Conservation (phyloP, 2,329 filamentous ascomycete genomes). For the Fusarium sp. region DNA sequence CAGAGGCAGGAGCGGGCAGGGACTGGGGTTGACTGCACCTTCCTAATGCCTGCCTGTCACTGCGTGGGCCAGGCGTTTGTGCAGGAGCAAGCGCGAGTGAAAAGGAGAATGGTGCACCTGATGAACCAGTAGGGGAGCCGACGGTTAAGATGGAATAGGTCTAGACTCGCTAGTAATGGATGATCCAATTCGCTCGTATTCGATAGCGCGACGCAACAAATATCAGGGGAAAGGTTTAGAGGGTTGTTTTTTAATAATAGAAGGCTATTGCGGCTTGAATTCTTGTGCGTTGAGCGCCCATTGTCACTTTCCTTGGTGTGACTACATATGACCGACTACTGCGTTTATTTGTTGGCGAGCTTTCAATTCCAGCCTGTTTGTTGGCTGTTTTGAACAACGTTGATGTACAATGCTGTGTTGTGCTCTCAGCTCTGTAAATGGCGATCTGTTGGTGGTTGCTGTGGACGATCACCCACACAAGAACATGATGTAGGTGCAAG, state of each 20-base stretch:
- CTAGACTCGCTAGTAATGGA: constrained; percentile 18
- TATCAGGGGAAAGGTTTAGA: constrained; percentile 27
- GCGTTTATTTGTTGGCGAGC: constrained; percentile 21
- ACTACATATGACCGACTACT: constrained; percentile 13
- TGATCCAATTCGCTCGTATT: constrained; percentile 28
- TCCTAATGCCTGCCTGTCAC: constrained; percentile 42
- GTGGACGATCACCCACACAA: constrained; percentile 19
- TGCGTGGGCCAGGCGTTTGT: constrained; percentile 38
- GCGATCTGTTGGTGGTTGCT: constrained; percentile 22
- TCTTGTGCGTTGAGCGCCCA: constrained; percentile 15
- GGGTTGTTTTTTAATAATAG: background rate
- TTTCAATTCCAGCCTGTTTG: constrained; percentile 1
- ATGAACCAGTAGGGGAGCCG: constrained; percentile 6
- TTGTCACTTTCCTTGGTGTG: background rate
- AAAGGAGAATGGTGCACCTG: constrained; percentile 35
- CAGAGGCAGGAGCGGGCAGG: constrained; percentile 28
- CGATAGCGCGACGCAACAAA: constrained; percentile 24
- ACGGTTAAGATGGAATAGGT: constrained; percentile 34
- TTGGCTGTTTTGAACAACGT: constrained; percentile 2
- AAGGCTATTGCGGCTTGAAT: constrained; percentile 17
- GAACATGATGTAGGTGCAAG: constrained; percentile 7
- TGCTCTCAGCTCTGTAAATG: constrained; percentile 1
- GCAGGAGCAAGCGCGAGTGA: constrained; percentile 27
- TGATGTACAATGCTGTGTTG: background rate
- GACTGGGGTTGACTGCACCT: constrained; percentile 40